Conservation (phyloP, 192 early-diverging fungal species). For the Backusella westeae region DNA sequence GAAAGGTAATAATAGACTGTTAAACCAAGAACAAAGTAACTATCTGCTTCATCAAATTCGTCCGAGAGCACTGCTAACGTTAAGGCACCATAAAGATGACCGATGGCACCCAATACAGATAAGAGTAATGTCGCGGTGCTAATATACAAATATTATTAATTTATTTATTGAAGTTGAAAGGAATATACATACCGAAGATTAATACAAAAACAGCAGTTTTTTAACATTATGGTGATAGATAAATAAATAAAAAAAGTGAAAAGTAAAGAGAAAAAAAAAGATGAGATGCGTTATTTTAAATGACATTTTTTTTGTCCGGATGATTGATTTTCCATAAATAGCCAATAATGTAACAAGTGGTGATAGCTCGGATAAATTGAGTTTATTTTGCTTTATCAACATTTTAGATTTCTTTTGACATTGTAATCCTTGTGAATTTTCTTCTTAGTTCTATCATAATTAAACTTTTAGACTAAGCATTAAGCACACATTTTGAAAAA, state of each 20-base stretch:
- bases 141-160: not conserved
- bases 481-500: too few relatives aligned
- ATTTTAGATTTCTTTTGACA: too few relatives aligned
- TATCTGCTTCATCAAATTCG: slow-evolving; percentile 16
- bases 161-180: not conserved
- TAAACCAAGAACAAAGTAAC: slow-evolving; percentile 10
- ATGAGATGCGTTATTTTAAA: not conserved
- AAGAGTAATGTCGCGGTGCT: slow-evolving; percentile 30
- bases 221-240: slow-evolving; percentile 15
- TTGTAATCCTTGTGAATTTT: too few relatives aligned
- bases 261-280: not conserved
- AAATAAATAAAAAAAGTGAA: slow-evolving; percentile 3
- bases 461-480: too few relatives aligned
- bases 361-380: too few relatives aligned
- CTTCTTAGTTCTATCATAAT: too few relatives aligned
- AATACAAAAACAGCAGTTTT: slow-evolving; percentile 32
- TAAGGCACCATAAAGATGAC: slow-evolving; percentile 24
- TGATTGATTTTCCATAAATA: too few relatives aligned
- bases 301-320: not conserved
- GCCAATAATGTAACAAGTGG: too few relatives aligned
- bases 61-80: slow-evolving; percentile 18
- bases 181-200: slow-evolving; percentile 20
- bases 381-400: too few relatives aligned
- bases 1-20: slow-evolving; percentile 26
- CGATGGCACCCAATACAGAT: slow-evolving; percentile 23